Conservation (phyloP, 2,329 filamentous ascomycete genomes). For the Alternaria alternata region DNA sequence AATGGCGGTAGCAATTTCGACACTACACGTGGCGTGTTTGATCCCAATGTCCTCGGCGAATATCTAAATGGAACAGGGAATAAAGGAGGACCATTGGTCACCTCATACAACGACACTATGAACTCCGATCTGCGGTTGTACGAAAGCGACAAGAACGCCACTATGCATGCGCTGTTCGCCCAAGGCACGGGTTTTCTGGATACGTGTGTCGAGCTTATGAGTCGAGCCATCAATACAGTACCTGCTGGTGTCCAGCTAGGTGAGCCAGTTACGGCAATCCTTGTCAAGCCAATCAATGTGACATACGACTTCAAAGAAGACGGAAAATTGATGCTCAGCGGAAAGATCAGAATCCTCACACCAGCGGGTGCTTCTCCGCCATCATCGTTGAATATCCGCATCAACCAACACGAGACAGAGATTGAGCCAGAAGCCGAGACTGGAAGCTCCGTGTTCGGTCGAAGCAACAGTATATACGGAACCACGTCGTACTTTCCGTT, state of each 20-base stretch:
- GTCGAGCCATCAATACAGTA: conserved; percentile 17
- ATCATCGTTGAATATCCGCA: background rate
- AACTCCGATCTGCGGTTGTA: conserved; percentile 41
- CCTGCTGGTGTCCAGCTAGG: conserved; percentile 8
- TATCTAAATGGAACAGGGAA: conserved; percentile 37
- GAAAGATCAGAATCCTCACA: conserved; percentile 6
- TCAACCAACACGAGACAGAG: no score
- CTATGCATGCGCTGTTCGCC: conserved; percentile 28
- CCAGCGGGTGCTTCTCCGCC: background rate
- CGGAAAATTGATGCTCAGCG: background rate
- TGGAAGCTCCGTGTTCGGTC: no score
- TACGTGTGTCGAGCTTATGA: conserved; percentile 13
- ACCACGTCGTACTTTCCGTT: conserved; percentile 5
- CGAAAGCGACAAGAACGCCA: conserved; percentile 34
- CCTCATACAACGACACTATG: conserved; percentile 29
- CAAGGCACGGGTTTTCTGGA: conserved; percentile 2
- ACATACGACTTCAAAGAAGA: conserved; percentile 1
- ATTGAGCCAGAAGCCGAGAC: no score
- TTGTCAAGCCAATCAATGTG: conserved; percentile 1
- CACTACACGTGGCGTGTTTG: conserved; percentile 34
- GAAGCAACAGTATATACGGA: background rate
- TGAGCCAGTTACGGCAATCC: background rate
- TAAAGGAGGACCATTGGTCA: conserved; percentile 35
- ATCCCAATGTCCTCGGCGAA: conserved; percentile 36
- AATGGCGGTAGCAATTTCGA: conserved; percentile 37